Conservation (phyloP, 371 early-diverging fungal genomes). For the Haplosporangium sp. region DNA sequence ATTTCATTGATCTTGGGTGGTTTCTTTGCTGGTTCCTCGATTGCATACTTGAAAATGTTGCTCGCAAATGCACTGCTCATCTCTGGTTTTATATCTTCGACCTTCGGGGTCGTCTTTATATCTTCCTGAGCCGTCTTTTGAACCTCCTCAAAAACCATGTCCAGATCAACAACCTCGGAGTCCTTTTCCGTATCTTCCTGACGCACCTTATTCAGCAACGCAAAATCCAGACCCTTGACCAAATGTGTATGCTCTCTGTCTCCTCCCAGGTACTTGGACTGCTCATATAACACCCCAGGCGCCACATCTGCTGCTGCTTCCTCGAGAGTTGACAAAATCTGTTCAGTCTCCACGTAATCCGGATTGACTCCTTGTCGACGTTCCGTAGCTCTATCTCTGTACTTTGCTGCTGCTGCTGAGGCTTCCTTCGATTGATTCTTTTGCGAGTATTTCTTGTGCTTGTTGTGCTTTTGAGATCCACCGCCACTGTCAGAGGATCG, state of each 20-base stretch:
- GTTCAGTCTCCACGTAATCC: slow-evolving; percentile 66
- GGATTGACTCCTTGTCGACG: slow-evolving; percentile 73
- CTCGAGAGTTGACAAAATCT: slow-evolving; percentile 57
- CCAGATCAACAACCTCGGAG: slow-evolving; percentile 25
- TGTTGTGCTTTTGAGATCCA: slow-evolving; percentile 21
- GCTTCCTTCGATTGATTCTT: slow-evolving; percentile 29
- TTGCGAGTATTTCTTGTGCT: slow-evolving; percentile 25
- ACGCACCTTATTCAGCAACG: slow-evolving; percentile 77
- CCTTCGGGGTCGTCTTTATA: background rate
- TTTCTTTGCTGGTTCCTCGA: slow-evolving; percentile 51
- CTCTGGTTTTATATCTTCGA: slow-evolving; percentile 28
- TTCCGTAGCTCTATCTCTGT: slow-evolving; percentile 93
- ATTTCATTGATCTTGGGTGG: slow-evolving; percentile 70
- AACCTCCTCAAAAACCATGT: slow-evolving; percentile 42
- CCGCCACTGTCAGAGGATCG: slow-evolving; percentile 56
- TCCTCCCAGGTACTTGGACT: slow-evolving; percentile 91
- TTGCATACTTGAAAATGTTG: slow-evolving; percentile 57
- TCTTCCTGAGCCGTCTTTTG: slow-evolving; percentile 45
- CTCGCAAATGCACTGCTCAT: slow-evolving; percentile 49
- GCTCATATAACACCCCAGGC: slow-evolving; percentile 71
- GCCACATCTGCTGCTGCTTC: slow-evolving; percentile 56
- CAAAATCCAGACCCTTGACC: slow-evolving; percentile 92
- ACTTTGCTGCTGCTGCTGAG: slow-evolving; percentile 49
- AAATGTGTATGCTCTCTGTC: slow-evolving; percentile 89
- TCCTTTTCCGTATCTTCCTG: slow-evolving; percentile 48